Conservation (phyloP, 2,329 filamentous ascomycete species). For the Tricladium varicosporioides region DNA sequence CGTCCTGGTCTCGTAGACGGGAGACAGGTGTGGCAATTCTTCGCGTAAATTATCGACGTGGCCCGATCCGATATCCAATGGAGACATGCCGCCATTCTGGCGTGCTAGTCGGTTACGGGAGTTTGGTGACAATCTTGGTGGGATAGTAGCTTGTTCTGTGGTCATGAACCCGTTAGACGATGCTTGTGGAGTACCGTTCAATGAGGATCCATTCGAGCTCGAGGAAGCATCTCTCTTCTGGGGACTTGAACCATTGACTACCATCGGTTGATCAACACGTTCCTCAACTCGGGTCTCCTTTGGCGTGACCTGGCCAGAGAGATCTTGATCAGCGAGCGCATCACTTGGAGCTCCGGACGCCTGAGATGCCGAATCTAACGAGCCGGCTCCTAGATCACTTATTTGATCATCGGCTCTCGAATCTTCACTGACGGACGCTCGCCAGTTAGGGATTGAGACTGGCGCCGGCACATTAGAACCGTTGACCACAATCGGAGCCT, state of each 20-base stretch:
- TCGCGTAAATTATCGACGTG: slow-evolving; percentile 28
- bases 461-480: slow-evolving; percentile 29
- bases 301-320: slow-evolving; percentile 28
- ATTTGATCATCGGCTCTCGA: slow-evolving; percentile 26
- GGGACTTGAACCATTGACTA: slow-evolving; percentile 29
- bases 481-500: slow-evolving; percentile 32
- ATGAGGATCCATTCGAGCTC: not conserved
- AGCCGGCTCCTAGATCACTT: slow-evolving; percentile 24
- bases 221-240: slow-evolving; percentile 8
- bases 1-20: slow-evolving; percentile 71
- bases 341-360: slow-evolving; percentile 26
- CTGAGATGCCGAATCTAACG: slow-evolving; percentile 30
- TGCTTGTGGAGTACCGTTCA: slow-evolving; percentile 16
- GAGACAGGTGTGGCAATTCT: slow-evolving; percentile 54
- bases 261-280: slow-evolving; percentile 20
- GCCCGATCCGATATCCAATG: slow-evolving; percentile 30
- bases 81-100: slow-evolving; percentile 32
- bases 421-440: slow-evolving; percentile 26
- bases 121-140: slow-evolving; percentile 28
- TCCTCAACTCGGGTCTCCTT: slow-evolving; percentile 20
- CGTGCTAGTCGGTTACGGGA: slow-evolving; percentile 25
- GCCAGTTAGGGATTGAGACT: slow-evolving; percentile 29
- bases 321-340: slow-evolving; percentile 21
- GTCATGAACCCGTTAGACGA: slow-evolving; percentile 18
- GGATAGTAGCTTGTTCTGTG: slow-evolving; percentile 19